These are phyloP conservation scores for Antrodiella citrinella DNA, from an alignment of 768 basidiomycete species.

Conservation along the genomic window DNA sequence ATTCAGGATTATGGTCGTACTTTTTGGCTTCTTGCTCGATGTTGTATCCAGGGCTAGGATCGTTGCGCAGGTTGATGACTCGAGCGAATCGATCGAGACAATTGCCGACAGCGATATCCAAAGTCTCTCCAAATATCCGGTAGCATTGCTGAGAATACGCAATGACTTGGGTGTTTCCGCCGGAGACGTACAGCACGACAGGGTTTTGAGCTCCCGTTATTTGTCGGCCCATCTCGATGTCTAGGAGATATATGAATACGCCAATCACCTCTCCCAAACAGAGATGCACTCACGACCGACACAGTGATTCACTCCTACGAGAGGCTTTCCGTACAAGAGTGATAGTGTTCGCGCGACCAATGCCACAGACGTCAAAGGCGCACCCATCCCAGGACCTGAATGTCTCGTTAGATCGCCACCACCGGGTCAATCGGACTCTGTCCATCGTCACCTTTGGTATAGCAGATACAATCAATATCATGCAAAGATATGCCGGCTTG, in stretches of 20 bases:
- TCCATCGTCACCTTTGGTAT: conserved; percentile 89
- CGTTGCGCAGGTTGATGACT: conserved; percentile 90
- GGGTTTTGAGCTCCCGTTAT: conserved; percentile 94
- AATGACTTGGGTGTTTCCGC: conserved; percentile 98
- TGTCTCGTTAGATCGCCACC: too few species aligned
- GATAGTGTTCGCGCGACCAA: conserved; percentile 88
- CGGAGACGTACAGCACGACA: conserved; percentile 95
- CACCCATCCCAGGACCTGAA: conserved; percentile 98
- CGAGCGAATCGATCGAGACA: conserved; percentile 96
- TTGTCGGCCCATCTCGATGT: conserved; percentile 97
- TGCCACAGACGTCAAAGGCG: conserved; percentile 90
- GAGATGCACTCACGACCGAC: conserved; percentile 71
- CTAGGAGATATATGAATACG: conserved; percentile 31
- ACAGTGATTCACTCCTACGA: conserved; percentile 98
- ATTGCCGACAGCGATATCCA: conserved; percentile 99
- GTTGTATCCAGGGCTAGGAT: conserved; percentile 93
- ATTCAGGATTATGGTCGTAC: conserved; percentile 31
- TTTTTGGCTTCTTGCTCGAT: conserved; percentile 94
- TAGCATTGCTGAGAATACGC: conserved; percentile 97
- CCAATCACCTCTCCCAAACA: neutral
- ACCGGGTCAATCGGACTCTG: too few species aligned
- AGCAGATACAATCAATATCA: conserved; percentile 92
- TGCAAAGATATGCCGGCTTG: conserved; percentile 63
- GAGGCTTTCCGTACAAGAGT: conserved; percentile 80
- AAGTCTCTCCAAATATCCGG: conserved; percentile 96